These are phyloP conservation scores for Clarireedia hainanense DNA, from an alignment of 2,329 filamentous ascomycete genomes.

Conservation along the genomic window DNA sequence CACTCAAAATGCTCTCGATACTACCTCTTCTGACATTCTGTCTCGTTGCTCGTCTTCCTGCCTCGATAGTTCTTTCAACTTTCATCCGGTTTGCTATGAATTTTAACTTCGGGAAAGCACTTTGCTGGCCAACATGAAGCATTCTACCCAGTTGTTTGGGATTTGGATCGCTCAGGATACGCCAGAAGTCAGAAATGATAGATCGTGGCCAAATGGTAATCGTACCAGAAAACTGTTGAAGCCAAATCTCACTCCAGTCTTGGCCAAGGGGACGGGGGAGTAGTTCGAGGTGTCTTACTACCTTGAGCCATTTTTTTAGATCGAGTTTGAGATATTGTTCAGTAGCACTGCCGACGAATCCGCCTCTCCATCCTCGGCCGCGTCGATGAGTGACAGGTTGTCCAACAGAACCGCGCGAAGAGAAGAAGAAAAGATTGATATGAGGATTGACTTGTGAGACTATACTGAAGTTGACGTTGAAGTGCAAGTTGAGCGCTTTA, in stretches of 20 bases:
- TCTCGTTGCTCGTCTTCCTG: conserved; percentile 47
- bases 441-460: conserved; percentile 88
- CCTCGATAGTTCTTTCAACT: conserved; percentile 64
- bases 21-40: conserved; percentile 41
- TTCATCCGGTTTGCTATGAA: conserved; percentile 85
- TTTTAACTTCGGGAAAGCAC: conserved; percentile 82
- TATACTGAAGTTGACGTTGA: conserved; percentile 97
- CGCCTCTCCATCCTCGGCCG: conserved; percentile 90
- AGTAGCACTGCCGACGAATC: conserved; percentile 83
- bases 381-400: conserved; percentile 89
- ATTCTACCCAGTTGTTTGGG: conserved; percentile 70
- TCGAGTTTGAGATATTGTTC: conserved; percentile 97
- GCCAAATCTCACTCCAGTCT: conserved; percentile 95
- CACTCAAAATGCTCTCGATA: conserved; percentile 52
- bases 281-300: conserved; percentile 84
- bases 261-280: conserved; percentile 85
- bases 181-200: conserved; percentile 68
- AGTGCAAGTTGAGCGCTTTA: conserved; percentile 88
- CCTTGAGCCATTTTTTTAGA: conserved; percentile 94
- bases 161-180: conserved; percentile 80
- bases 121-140: conserved; percentile 85
- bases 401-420: conserved; percentile 82
- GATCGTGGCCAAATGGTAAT: conserved; percentile 95
- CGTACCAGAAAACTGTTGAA: conserved; percentile 89
- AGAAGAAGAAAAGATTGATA: conserved; percentile 98